Evolutionary conservation across 2,329 filamentous ascomycete species (phyloP).

Genomic region (Cladosporium sp.): DNA sequence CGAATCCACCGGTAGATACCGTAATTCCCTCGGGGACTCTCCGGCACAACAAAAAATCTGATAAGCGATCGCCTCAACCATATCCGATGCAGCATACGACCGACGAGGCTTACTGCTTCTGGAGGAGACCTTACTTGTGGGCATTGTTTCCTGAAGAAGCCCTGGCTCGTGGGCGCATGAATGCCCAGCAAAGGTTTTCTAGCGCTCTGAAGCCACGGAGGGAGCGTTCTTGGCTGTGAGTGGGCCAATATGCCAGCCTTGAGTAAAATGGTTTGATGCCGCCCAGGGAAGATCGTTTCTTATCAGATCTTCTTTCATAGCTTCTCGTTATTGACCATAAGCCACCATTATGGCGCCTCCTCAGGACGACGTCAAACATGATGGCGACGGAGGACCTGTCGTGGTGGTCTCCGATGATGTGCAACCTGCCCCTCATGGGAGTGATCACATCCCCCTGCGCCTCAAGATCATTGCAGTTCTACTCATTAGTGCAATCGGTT

Average conservation of each 20-base stretch:
- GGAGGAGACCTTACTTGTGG: not conserved
- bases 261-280: not conserved
- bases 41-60: slow-evolving; percentile 2
- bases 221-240: not conserved
- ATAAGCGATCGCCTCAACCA: slow-evolving; percentile 5
- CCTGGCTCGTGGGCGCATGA: not conserved
- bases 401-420: not conserved
- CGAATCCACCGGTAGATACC: not conserved
- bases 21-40: not conserved
- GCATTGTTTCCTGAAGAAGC: not conserved
- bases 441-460: slow-evolving; percentile 26
- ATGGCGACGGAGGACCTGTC: not conserved
- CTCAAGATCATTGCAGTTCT: slow-evolving; percentile 43
- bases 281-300: not conserved
- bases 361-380: not conserved
- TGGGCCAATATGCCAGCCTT: not conserved
- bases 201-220: not conserved
- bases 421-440: not conserved
- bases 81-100: not conserved
- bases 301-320: slow-evolving; percentile 4
- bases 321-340: not conserved
- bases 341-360: not conserved
- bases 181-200: not conserved
- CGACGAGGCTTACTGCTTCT: not conserved
- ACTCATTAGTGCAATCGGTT: slow-evolving; percentile 53